Percentiles rank a stretch among this genome's conserved stretches.
These are phyloP conservation scores for Phytopythium montanum DNA, from an alignment of 352 stramenopile genomes.

Conservation along the genomic window DNA sequence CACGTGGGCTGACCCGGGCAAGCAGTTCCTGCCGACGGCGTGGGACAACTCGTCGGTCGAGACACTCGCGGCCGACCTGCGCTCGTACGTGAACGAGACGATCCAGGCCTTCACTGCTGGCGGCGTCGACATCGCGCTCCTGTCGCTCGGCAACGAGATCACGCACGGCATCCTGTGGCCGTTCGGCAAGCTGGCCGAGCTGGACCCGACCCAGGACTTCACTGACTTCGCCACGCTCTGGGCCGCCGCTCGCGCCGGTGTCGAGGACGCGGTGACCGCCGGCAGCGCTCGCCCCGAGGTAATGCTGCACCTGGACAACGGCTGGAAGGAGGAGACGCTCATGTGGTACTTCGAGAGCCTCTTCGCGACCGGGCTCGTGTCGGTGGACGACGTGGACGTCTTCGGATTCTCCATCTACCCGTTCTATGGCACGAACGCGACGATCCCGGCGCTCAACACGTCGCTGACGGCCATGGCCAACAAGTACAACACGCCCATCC, in stretches of 20 bases:
- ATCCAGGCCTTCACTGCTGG: constrained; percentile 25
- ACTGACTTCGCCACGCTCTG: constrained; percentile 21
- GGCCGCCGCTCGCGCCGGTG: constrained; percentile 19
- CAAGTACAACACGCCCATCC: constrained; percentile 24
- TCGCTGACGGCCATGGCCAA: constrained; percentile 22
- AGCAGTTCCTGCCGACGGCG: constrained; percentile 18
- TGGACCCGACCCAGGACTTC: constrained; percentile 17
- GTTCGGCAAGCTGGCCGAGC: constrained; percentile 18
- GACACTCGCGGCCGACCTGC: constrained; percentile 13
- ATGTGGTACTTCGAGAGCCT: constrained; percentile 29
- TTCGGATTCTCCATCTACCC: constrained; percentile 31
- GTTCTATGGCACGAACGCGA: constrained; percentile 24
- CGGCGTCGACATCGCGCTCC: constrained; percentile 20
- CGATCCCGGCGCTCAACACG: constrained; percentile 20
- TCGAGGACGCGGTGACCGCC: constrained; percentile 19
- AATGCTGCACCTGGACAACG: constrained; percentile 35
- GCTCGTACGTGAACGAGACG: constrained; percentile 25
- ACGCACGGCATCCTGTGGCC: constrained; percentile 26
- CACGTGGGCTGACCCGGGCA: constrained; percentile 20
- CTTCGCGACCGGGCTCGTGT: constrained; percentile 22
- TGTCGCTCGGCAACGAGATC: constrained; percentile 36
- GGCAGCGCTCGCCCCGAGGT: constrained; percentile 22
- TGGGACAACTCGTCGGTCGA: constrained; percentile 22
- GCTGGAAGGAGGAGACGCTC: constrained; percentile 27
- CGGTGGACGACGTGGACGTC: constrained; percentile 20